phyloP scores from a whole-genome alignment of 306 rosid genomes.

The Herpetospermum pedunculosum region DNA sequence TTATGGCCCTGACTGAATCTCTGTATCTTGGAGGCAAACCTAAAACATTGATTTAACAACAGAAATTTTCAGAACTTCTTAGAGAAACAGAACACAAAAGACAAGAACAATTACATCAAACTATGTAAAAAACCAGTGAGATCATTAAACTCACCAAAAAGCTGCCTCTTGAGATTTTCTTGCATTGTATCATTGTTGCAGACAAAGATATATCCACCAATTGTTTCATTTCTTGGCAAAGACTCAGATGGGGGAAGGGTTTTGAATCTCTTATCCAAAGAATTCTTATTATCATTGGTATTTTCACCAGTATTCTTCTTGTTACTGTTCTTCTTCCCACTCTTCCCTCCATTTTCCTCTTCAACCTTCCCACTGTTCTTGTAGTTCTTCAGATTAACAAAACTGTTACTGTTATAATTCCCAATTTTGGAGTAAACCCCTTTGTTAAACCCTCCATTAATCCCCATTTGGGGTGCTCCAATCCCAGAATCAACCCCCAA shows the following conservation, averaged over 20 bases:
- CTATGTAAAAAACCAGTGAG: neutral
- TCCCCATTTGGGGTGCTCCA: neutral
- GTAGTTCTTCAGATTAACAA: conserved; percentile 33
- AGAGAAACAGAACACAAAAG: neutral
- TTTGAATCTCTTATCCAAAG: conserved; percentile 63
- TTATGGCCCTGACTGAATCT: conserved; percentile 81
- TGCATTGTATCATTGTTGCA: conserved; percentile 97
- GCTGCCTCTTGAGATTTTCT: conserved; percentile 80
- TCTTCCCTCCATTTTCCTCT: conserved; percentile 36
- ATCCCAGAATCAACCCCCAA: neutral
- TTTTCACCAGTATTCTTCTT: conserved; percentile 21
- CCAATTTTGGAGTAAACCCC: conserved; percentile 62
- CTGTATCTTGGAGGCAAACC: conserved; percentile 92
- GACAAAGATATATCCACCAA: conserved; percentile 90
- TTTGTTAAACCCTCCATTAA: conserved; percentile 38
- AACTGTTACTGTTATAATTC: conserved; percentile 16
- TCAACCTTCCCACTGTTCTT: conserved; percentile 33
- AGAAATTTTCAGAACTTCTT: neutral
- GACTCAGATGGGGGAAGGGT: conserved; percentile 78
- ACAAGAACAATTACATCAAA: neutral
- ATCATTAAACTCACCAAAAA: conserved; percentile 42
- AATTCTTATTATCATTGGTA: conserved; percentile 32
- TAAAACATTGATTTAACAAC: conserved; percentile 10
- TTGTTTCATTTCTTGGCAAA: conserved; percentile 61
- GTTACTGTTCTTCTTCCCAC: conserved; percentile 11